Evolutionary conservation across 345 rosid species (phyloP).

Genomic region (Cardamine resedifolia): DNA sequence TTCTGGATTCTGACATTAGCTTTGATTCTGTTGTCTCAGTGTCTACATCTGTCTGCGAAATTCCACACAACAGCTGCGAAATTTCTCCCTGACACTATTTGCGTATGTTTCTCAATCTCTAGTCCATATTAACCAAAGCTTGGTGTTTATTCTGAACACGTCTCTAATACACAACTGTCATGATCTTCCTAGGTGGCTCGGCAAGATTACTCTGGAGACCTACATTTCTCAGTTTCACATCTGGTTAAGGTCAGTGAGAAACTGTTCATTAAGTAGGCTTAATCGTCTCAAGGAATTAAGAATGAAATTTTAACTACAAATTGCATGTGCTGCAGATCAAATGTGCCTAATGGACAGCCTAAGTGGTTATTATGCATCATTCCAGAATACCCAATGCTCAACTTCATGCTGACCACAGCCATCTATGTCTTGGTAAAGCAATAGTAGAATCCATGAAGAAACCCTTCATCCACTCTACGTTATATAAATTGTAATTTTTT

Average conservation of each 20-base stretch:
- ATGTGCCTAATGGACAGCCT: slow-evolving; percentile 84
- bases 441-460: not conserved
- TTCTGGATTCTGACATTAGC: slow-evolving; percentile 12
- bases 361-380: slow-evolving; percentile 89
- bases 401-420: slow-evolving; percentile 94
- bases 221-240: slow-evolving; percentile 96
- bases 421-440: slow-evolving; percentile 75
- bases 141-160: slow-evolving; percentile 11
- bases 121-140: slow-evolving; percentile 8
- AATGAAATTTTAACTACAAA: not conserved
- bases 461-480: not conserved
- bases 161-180: slow-evolving; percentile 18
- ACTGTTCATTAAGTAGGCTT: slow-evolving; percentile 1
- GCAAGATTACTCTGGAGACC: slow-evolving; percentile 93
- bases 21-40: slow-evolving; percentile 42
- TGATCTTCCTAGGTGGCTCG: slow-evolving; percentile 76
- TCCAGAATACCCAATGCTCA: slow-evolving; percentile 92
- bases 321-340: slow-evolving; percentile 54
- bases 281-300: not conserved
- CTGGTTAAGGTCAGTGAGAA: slow-evolving; percentile 80
- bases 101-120: slow-evolving; percentile 57
- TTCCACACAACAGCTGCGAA: slow-evolving; percentile 75
- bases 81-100: slow-evolving; percentile 68
- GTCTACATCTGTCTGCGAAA: slow-evolving; percentile 94
- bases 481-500: not conserved